Conservation (phyloP, 805 yeast species). For the Saturnispora dispora region DNA sequence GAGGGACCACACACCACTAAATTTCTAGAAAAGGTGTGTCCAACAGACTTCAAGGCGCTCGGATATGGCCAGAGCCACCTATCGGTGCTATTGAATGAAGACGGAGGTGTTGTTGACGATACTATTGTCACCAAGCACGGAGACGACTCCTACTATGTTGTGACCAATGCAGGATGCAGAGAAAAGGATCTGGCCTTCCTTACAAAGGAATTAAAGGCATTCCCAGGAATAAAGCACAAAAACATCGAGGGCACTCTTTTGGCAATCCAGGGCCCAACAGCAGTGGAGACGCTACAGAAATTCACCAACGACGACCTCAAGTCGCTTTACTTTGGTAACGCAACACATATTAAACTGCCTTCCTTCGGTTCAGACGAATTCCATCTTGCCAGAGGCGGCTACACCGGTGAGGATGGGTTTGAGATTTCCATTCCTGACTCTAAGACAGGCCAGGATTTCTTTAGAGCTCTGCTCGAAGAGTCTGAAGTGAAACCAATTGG, state of each 20-base stretch:
- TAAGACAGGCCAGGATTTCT: slow-evolving; percentile 48
- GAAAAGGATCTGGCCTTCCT: slow-evolving; percentile 69
- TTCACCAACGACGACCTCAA: slow-evolving; percentile 52
- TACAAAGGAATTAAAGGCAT: slow-evolving; percentile 36
- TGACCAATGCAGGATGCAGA: slow-evolving; percentile 93
- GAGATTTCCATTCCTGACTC: slow-evolving; percentile 70
- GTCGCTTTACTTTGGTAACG: slow-evolving; percentile 65
- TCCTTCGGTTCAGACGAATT: slow-evolving; percentile 37
- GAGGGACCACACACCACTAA: slow-evolving; percentile 57
- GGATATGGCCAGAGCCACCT: slow-evolving; percentile 56
- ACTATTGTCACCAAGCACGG: slow-evolving; percentile 86
- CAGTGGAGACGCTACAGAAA: slow-evolving; percentile 57
- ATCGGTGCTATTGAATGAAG: slow-evolving; percentile 61
- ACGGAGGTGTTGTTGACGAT: slow-evolving; percentile 85
- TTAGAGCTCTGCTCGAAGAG: slow-evolving; percentile 46
- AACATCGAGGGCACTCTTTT: slow-evolving; percentile 65
- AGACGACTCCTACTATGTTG: slow-evolving; percentile 65
- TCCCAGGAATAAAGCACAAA: slow-evolving; percentile 27
- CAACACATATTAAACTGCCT: slow-evolving; percentile 38
- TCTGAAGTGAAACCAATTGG: slow-evolving; percentile 76
- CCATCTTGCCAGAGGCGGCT: slow-evolving; percentile 91
- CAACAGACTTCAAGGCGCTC: slow-evolving; percentile 64
- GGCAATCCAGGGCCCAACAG: slow-evolving; percentile 90
- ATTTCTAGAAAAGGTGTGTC: slow-evolving; percentile 76
- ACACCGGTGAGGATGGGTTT: slow-evolving; percentile 98